A percentile compares a stretch with the other conserved stretches of the same genome.
These are phyloP conservation scores for Ocimum tenuiflorum DNA, from an alignment of 257 asterid species.

Conservation along the genomic window DNA sequence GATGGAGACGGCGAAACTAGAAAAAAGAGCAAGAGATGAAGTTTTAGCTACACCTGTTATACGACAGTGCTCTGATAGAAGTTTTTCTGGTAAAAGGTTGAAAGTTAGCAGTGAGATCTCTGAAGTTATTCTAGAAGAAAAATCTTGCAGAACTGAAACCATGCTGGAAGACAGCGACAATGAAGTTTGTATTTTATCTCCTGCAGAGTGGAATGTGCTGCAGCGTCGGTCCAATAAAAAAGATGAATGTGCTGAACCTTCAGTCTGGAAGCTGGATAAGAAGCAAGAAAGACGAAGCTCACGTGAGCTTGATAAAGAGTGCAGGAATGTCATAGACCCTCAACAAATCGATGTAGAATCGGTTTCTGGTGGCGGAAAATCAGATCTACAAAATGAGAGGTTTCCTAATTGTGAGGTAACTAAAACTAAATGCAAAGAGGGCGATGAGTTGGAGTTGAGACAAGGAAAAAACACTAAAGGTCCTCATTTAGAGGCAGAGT, in stretches of 20 bases:
- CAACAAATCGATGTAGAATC: neutral
- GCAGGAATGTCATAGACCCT: neutral
- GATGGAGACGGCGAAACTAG: too few species aligned
- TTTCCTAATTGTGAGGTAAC: neutral
- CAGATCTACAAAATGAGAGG: neutral
- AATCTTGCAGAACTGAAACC: neutral
- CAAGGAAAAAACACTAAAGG: slow-evolving; percentile 20
- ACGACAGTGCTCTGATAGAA: neutral
- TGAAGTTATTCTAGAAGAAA: neutral
- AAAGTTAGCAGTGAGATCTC: neutral
- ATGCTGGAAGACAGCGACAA: neutral
- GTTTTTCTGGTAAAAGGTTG: neutral
- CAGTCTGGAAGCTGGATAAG: neutral
- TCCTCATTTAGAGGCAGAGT: slow-evolving; percentile 11
- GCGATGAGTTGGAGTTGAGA: slow-evolving; percentile 27
- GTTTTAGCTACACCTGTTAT: neutral
- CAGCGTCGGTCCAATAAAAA: too few species aligned
- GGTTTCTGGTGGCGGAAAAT: neutral
- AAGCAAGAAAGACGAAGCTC: neutral
- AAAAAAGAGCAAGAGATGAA: neutral
- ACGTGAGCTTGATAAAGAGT: neutral
- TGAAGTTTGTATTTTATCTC: too few species aligned
- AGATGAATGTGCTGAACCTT: neutral
- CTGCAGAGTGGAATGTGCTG: too few species aligned
- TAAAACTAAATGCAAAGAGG: slow-evolving; percentile 17